Base-by-base conservation (phyloP, 2,329 filamentous ascomycete genomes). In the Colletotrichum salicis region DNA sequence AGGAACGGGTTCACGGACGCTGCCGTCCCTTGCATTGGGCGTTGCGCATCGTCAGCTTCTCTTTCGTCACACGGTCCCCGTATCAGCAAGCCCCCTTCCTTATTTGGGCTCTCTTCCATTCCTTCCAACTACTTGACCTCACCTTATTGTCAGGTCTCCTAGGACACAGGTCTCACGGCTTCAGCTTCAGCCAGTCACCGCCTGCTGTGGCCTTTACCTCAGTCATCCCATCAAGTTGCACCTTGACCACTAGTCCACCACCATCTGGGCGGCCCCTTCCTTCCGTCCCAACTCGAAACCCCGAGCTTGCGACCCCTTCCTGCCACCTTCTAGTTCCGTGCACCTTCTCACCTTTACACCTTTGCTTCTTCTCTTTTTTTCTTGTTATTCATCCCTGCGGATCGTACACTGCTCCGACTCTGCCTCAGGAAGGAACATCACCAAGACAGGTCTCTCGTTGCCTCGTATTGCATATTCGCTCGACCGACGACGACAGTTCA, bases 91-190 rank as follows among this genome's bases (percentile, higher is more conserved):
- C 22, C 51, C 31, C 51, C 13, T 63, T 55, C 61, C 61, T 55
- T 41, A 22, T 55, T 29, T n/a, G 22, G 61, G 61, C 61, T 22
- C 12, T 64, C 33, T 56, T 45, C 24, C 61, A 64, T 64, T 64
- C 61, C 61, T 41, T 64, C 35, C 59, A 33, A 15, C 12, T 24
- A 7, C 31, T 37, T 29, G 27, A 31, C 60, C 29, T 61, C 41
- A 24, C 58, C 29, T 33, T 31, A 33, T 54, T 48, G n/a, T 27
- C 19, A 19, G 29, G 60, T 62, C 31, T 54, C 45, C 60, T 35
- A 52, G 48, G 60, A 54, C 31, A 62, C 60, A 61, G 24, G 41
- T 61, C 37, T 48, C 41, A 48, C 27, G 57, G 24, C 35, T 37
- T 5, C 27, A 29, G 15, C 37, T 31, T 15, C 57, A 5, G 37